A percentile compares a stretch with the other conserved stretches of the same genome.
Evolutionary conservation across 352 stramenopile genomes (phyloP).

Genomic region (Salisapilia sapeloensis): DNA sequence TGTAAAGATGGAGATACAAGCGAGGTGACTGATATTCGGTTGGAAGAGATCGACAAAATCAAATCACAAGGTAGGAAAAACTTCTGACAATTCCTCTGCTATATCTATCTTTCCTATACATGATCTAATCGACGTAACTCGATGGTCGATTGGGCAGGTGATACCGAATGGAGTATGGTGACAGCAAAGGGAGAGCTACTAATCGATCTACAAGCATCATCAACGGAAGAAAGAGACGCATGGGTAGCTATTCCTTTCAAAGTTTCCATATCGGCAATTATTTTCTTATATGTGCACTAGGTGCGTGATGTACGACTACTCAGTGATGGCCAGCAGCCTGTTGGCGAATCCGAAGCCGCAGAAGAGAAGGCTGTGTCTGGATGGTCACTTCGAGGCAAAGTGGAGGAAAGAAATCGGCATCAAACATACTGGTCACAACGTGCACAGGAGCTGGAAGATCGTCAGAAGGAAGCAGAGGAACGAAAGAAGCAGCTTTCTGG

Average conservation of each 20-base stretch:
- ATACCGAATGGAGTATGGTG: constrained; percentile 23
- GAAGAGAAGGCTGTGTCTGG: constrained; percentile 12
- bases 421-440: constrained; percentile 65
- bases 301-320: constrained; percentile 58
- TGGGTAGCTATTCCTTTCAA: constrained; percentile 19
- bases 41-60: constrained; percentile 27
- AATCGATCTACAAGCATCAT: constrained; percentile 58
- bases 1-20: not conserved
- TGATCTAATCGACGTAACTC: not conserved
- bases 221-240: constrained; percentile 29
- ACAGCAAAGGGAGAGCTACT: constrained; percentile 40
- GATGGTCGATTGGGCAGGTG: constrained; percentile 7
- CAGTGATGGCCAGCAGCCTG: constrained; percentile 27
- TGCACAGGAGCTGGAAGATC: constrained; percentile 55
- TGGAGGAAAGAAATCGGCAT: constrained; percentile 62
- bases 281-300: constrained; percentile 5
- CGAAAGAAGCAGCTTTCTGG: constrained; percentile 60
- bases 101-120: not conserved
- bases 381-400: constrained; percentile 43
- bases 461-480: constrained; percentile 56
- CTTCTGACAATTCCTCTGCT: not conserved
- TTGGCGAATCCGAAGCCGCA: constrained; percentile 12
- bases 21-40: not conserved
- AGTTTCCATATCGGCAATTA: not conserved
- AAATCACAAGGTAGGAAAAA: constrained; percentile 20